Base-by-base conservation (phyloP, 1,284 basidiomycete species). In the Chiua sp. region DNA sequence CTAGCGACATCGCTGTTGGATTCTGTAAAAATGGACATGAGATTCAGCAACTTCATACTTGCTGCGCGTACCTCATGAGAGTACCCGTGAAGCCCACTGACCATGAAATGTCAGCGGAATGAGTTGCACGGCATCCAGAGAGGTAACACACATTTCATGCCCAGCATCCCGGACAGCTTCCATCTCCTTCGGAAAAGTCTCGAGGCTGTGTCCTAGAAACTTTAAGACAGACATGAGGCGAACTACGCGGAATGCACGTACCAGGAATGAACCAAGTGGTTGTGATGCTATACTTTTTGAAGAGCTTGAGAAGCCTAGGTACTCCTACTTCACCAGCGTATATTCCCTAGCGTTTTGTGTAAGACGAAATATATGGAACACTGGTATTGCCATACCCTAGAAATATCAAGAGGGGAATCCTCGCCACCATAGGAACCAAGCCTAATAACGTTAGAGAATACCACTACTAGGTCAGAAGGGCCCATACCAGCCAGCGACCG, bases 261-360 rank as follows among this genome's bases (percentile, higher is more conserved):
- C 86, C 86, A 23, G 87, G 90, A 59, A 93, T 89, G 70, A 90
- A 92, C 89, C 86, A 92, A 6, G 80, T 84, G 35, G 84, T 82
- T 65, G 83, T 90, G 63, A 92, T 87, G 13, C 79, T 75, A 68
- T 89, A 89, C 72, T 91, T 91, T n/a, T 80, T 77, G 75, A 92
- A 91, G 23, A 92, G 75, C 71, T 87, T 89, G 62, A 92, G 77
- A 7, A 92, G 78, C 16, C 90, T 84, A 7, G 83, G 86, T 1
- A 82, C 79, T 22, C 88, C 91, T 33, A 91, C 88, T 71, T 92
- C 90, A 18, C 90, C 91, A 0, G 91, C 86, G 65, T 83, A 90
- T 77, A 90, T 81, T 8, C 88, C 88, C 86, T 85, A 56, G 4
- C 50, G 20, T 30, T 16, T 51, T 26, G 47, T 47, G 49, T 49